Evolutionary conservation across 2,329 filamentous ascomycete genomes (phyloP).

Genomic region (Botrytis paeoniae): DNA sequence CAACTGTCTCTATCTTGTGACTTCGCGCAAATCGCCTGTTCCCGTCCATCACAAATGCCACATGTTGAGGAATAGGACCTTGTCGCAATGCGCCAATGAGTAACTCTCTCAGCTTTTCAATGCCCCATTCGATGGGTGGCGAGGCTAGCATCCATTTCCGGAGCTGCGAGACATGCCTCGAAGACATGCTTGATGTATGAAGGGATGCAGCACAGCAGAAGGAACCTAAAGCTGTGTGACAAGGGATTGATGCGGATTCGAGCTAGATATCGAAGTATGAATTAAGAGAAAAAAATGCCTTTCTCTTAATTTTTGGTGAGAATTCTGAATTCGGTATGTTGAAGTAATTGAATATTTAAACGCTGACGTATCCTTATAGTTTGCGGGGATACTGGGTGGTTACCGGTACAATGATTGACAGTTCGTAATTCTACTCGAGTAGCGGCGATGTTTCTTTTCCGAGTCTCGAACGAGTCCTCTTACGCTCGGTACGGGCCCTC

Average conservation of each 20-base stretch:
- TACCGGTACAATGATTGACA: not conserved
- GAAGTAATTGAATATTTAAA: not conserved
- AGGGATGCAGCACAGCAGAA: not conserved
- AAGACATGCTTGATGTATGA: slow-evolving; percentile 38
- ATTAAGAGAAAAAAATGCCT: not conserved
- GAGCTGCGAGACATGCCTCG: slow-evolving; percentile 58
- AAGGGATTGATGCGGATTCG: not conserved
- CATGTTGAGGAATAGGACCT: slow-evolving; percentile 88
- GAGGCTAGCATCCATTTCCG: slow-evolving; percentile 80
- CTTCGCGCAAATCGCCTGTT: slow-evolving; percentile 88
- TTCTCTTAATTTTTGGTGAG: no score
- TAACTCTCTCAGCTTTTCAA: slow-evolving; percentile 74
- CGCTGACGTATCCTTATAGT: slow-evolving; percentile 8
- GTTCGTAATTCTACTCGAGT: not conserved
- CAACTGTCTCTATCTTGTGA: slow-evolving; percentile 92
- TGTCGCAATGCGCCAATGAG: slow-evolving; percentile 86
- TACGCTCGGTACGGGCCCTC: not conserved
- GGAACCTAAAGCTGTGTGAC: not conserved
- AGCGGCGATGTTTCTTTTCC: slow-evolving; percentile 6
- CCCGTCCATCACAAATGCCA: slow-evolving; percentile 99
- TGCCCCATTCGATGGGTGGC: slow-evolving; percentile 87
- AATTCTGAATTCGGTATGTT: not conserved
- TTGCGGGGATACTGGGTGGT: not conserved
- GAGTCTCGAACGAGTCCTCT: not conserved
- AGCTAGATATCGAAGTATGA: not conserved